phyloP scores from a whole-genome alignment of 805 yeast species.

The Lipomyces starkeyi region DNA sequence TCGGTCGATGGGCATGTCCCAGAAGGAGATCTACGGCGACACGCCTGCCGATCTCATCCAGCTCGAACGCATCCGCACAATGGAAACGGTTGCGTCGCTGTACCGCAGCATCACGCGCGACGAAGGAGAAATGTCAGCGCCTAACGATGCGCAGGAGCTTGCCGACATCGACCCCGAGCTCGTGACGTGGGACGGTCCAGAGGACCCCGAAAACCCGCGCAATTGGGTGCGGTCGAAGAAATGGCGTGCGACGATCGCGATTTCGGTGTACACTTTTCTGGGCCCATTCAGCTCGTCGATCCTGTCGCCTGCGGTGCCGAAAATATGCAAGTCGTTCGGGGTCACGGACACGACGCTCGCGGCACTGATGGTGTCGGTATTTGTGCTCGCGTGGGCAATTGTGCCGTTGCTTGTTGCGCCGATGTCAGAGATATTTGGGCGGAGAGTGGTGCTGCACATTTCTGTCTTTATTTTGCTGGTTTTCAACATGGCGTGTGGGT shows the following conservation, averaged over 20 bases:
- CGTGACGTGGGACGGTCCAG: slow-evolving; percentile 75
- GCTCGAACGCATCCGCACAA: slow-evolving; percentile 23
- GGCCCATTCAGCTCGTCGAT: slow-evolving; percentile 70
- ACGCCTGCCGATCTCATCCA: slow-evolving; percentile 17
- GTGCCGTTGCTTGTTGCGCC: slow-evolving; percentile 94
- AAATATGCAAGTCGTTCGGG: slow-evolving; percentile 54
- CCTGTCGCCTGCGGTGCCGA: slow-evolving; percentile 63
- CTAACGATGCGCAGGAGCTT: slow-evolving; percentile 18
- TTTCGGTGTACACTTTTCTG: slow-evolving; percentile 60
- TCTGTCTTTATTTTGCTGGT: slow-evolving; percentile 41
- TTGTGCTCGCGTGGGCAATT: slow-evolving; percentile 87
- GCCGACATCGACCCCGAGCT: slow-evolving; percentile 57
- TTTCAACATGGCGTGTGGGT: slow-evolving; percentile 66
- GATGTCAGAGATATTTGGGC: slow-evolving; percentile 73
- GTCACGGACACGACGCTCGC: slow-evolving; percentile 49
- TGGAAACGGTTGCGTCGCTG: slow-evolving; percentile 21
- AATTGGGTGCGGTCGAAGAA: slow-evolving; percentile 62
- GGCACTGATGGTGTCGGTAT: slow-evolving; percentile 54
- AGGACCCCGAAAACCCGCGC: slow-evolving; percentile 80
- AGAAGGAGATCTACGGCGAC: slow-evolving; percentile 25
- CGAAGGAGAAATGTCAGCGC: slow-evolving; percentile 24
- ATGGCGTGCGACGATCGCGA: slow-evolving; percentile 53
- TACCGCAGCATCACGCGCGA: slow-evolving; percentile 9
- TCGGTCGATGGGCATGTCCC: slow-evolving; percentile 20
- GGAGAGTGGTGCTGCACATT: slow-evolving; percentile 60